Evolutionary conservation across 164 flowering plant genomes (phyloP), one percentile per base, ranked within the genome.

Genomic region (Litsea cubeba): DNA sequence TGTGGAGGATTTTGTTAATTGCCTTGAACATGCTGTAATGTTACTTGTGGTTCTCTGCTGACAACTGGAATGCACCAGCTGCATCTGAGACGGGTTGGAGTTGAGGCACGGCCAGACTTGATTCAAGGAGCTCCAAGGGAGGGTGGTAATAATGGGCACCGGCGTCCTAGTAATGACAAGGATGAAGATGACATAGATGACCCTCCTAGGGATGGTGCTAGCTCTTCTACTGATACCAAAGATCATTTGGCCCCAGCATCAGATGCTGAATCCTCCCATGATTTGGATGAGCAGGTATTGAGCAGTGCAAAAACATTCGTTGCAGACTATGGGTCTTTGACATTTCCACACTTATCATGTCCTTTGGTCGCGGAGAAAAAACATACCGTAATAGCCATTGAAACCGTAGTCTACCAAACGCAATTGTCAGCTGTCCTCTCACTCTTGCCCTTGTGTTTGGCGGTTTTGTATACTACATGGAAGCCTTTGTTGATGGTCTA

Each of bases 21-120:
- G 60, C 60, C 12, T 54, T 54, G 60, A 54, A 54, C 17, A 54
- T 17, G 20, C 60, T 54, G 18, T 15, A 20, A 15, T 54, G n/a
- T 54, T 18, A 10, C 23, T 54, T 25, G 30, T 35, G 26, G 24
- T 62, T 17, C 3, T 60, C 40, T 28, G 8, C n/a, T n/a, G 12
- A 68, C 12, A 3, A 18, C 40, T 50, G 20, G 25, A 64, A 69
- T 77, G 65, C 65, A 58, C 68, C 88, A 95, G 99, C 78, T 95
- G 64, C 99, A 95, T 79, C 77, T 95, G 81, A 85, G 99, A 76
- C 85, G 94, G 65, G 99, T 90, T 76, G 98, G 96, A 65, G 92
- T 95, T 62, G 99, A 93, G 82, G 78, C 91, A 25, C 86, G 84
- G n/a, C 90, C 87, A 40, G 95, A 90, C 46, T 75, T 92, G 70